Percentiles rank a stretch among this genome's conserved stretches.
These are phyloP conservation scores for Rubus idaeus DNA, from an alignment of 306 rosid genomes.

Conservation along the genomic window DNA sequence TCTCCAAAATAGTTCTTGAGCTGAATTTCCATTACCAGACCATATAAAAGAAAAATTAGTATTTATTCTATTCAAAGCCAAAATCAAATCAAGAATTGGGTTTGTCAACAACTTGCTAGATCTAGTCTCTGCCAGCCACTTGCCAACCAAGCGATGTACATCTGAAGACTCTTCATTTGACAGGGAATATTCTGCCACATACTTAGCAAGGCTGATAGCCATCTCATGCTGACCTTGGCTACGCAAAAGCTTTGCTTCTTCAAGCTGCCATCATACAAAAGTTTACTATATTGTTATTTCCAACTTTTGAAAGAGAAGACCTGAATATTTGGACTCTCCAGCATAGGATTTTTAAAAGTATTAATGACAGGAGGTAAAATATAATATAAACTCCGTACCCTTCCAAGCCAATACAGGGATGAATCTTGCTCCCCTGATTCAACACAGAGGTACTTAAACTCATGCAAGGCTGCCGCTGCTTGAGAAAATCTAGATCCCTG, in stretches of 20 bases:
- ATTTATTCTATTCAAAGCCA: slow-evolving; percentile 4
- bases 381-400: slow-evolving; percentile 45
- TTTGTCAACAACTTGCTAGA: slow-evolving; percentile 75
- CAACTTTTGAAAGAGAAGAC: background rate
- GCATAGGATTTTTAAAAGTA: slow-evolving; percentile 2
- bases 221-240: slow-evolving; percentile 85
- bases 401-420: slow-evolving; percentile 79
- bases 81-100: slow-evolving; percentile 17
- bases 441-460: slow-evolving; percentile 72
- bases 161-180: slow-evolving; percentile 74
- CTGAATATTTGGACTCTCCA: background rate
- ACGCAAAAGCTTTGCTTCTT: slow-evolving; percentile 96
- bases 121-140: slow-evolving; percentile 98
- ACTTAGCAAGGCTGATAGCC: slow-evolving; percentile 90
- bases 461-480: slow-evolving; percentile 88
- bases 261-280: slow-evolving; percentile 59
- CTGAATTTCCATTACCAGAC: slow-evolving; percentile 46
- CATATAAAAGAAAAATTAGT: slow-evolving; percentile 11
- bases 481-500: slow-evolving; percentile 93
- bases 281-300: background rate
- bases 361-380: background rate
- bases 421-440: slow-evolving; percentile 56
- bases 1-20: slow-evolving; percentile 93
- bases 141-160: slow-evolving; percentile 85
- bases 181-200: slow-evolving; percentile 48